Evolutionary conservation across 2,329 filamentous ascomycete genomes (phyloP), one percentile per base, ranked within the genome.

Genomic region (Penicillium nordicum): DNA sequence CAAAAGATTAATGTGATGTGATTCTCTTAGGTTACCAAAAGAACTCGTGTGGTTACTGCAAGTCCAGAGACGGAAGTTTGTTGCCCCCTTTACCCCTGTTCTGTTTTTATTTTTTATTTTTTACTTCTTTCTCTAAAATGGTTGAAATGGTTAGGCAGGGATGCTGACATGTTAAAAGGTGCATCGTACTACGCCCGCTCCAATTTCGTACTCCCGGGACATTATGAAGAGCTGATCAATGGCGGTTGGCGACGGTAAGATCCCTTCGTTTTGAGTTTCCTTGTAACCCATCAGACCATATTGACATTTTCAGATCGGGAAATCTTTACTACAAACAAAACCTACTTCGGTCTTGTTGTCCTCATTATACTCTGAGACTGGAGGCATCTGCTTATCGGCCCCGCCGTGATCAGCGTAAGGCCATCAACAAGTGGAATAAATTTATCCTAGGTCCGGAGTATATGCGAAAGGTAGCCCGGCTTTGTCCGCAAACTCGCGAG

Each of bases 301-400:
- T 63, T 61, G 34, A 55, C 54, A 27, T 23, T 12, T 14, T 50
- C 48, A 79, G 78, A 61, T 80, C 78, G 38, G 78, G 78, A 2
- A 76, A 72, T 11, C 69, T 79, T 45, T 80, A 79, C 65, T 80
- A 80, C 64, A 80, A 79, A 63, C 78, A 76, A 61, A 79, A 80
- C 72, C 86, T 90, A 66, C 82, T 82, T 57, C 81, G 86, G 55
- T 89, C 91, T 59, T 99, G 94, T 69, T 99, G 94, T 72, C 92
- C 92, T 43, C 92, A 97, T 69, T 97, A 80, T 62, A 80, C 78
- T 12, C 71, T 80, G 60, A 76, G 78, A 47, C 68, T 80, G 43
- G 73, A 78, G 62, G 76, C 73, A 1, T 65, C 72, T 4, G 72
- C 69, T 29, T 80, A 76, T 63, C 72, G 72, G 55, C 67, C 78